A percentile compares a stretch with the other conserved stretches of the same genome.
These are phyloP conservation scores for Leccinum fuscescens DNA, from an alignment of 1,284 basidiomycete genomes.

Conservation along the genomic window DNA sequence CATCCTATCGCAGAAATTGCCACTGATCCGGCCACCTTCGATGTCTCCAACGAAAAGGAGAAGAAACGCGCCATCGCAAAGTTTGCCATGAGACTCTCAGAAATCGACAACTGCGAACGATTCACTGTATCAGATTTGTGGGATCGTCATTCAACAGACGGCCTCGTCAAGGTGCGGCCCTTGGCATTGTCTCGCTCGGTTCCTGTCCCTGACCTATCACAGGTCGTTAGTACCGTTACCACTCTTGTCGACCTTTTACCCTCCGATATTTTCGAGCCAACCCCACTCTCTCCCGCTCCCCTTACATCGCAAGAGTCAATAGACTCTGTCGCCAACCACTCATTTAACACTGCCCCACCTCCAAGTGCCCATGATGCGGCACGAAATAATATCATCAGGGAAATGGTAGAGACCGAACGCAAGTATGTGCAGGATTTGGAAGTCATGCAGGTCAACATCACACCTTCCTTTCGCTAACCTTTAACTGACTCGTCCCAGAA, in stretches of 20 bases:
- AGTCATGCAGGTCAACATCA: slow-evolving; percentile 79
- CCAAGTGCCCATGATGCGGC: slow-evolving; percentile 63
- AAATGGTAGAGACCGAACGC: slow-evolving; percentile 92
- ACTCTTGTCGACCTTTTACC: slow-evolving; percentile 84
- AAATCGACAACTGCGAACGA: slow-evolving; percentile 64
- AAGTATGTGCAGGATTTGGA: slow-evolving; percentile 99
- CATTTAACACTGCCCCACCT: slow-evolving; percentile 36
- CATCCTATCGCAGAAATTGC: slow-evolving; percentile 63
- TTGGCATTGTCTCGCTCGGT: neutral
- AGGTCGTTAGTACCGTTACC: slow-evolving; percentile 92
- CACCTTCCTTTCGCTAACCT: slow-evolving; percentile 5
- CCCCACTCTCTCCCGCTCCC: slow-evolving; percentile 57
- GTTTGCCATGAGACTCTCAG: slow-evolving; percentile 72
- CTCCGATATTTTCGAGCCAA: slow-evolving; percentile 66
- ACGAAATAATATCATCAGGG: slow-evolving; percentile 77
- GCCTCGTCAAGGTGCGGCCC: slow-evolving; percentile 83
- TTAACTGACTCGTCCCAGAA: slow-evolving; percentile 47
- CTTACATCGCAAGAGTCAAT: slow-evolving; percentile 56
- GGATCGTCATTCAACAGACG: slow-evolving; percentile 90
- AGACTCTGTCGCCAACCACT: slow-evolving; percentile 53
- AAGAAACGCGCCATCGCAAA: slow-evolving; percentile 79
- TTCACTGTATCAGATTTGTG: slow-evolving; percentile 88
- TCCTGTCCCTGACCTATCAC: neutral
- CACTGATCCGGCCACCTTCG: slow-evolving; percentile 63
- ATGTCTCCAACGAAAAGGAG: slow-evolving; percentile 69